Evolutionary conservation across 2,329 filamentous ascomycete species (phyloP).

Genomic region (Colletotrichum sp.): DNA sequence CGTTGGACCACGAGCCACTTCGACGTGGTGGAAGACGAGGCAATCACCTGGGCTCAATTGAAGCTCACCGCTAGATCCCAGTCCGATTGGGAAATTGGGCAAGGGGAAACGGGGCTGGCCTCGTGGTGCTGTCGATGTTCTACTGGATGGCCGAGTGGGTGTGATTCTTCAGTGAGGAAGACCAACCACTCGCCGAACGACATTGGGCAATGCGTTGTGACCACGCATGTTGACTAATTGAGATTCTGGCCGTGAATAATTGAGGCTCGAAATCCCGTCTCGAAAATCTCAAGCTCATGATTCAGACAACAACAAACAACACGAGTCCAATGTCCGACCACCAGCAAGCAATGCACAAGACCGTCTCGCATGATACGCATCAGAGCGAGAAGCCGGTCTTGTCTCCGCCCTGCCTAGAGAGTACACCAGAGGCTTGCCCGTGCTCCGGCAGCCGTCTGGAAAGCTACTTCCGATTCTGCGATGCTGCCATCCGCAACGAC

Average conservation of each 20-base stretch:
- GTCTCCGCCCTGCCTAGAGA: background rate
- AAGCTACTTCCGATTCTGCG: background rate
- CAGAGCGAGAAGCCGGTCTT: background rate
- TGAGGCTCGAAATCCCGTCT: background rate
- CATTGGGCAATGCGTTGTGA: background rate
- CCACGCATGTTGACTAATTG: background rate
- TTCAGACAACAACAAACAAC: background rate
- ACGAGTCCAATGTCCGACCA: background rate
- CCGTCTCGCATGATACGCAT: background rate
- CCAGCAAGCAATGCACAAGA: background rate
- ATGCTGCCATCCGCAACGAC: background rate
- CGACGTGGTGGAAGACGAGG: background rate
- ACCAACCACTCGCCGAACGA: background rate
- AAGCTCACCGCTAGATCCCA: background rate
- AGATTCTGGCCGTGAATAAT: background rate
- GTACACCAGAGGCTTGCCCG: background rate
- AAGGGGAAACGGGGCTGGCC: background rate
- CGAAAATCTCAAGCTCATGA: background rate
- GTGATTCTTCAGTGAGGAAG: background rate
- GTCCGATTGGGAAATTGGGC: background rate
- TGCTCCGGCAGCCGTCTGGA: background rate
- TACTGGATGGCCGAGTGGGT: background rate
- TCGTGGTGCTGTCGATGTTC: background rate
- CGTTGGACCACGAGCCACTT: background rate
- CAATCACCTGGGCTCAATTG: background rate